These are phyloP conservation scores for Hymenoscyphus albidus DNA, from an alignment of 2,329 filamentous ascomycete species.

Conservation along the genomic window DNA sequence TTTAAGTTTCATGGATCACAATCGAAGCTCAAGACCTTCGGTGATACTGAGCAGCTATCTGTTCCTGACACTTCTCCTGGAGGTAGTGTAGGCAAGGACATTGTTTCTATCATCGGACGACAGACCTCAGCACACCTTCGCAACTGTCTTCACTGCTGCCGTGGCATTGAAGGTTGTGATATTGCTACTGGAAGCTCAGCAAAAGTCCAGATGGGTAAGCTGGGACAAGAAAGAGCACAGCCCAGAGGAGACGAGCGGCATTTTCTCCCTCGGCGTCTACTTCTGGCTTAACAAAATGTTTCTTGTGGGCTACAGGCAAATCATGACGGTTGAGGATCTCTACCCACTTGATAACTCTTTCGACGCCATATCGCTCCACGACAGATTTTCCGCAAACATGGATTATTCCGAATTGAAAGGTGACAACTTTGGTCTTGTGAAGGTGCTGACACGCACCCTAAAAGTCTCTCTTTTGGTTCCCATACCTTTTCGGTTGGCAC, in stretches of 20 bases:
- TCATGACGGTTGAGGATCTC: constrained; percentile 32
- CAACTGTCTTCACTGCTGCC: constrained; percentile 12
- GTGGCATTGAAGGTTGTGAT: constrained; percentile 17
- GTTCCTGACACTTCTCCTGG: constrained; percentile 12
- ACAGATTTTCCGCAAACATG: constrained; percentile 11
- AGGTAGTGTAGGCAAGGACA: constrained; percentile 15
- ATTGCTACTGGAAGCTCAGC: constrained; percentile 19
- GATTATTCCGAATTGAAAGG: constrained; percentile 14
- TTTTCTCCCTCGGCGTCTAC: constrained; percentile 34
- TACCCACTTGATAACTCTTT: constrained; percentile 19
- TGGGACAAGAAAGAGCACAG: constrained; percentile 11
- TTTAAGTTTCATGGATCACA: constrained; percentile 18
- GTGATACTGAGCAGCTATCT: constrained; percentile 16
- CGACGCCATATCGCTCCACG: constrained; percentile 13
- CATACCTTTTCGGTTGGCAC: constrained; percentile 17
- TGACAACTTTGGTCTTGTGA: constrained; percentile 21
- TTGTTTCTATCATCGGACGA: constrained; percentile 14
- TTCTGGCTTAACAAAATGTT: constrained; percentile 37
- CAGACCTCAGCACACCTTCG: constrained; percentile 2
- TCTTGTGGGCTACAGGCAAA: constrained; percentile 29
- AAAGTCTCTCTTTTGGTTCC: constrained; percentile 23
- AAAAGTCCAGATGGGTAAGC: constrained; percentile 17
- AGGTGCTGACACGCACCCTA: constrained; percentile 29
- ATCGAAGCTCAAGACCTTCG: constrained; percentile 15
- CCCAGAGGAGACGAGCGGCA: constrained; percentile 31